Conservation (phyloP, 1,284 basidiomycete genomes). For the Meripilus lineatus region DNA sequence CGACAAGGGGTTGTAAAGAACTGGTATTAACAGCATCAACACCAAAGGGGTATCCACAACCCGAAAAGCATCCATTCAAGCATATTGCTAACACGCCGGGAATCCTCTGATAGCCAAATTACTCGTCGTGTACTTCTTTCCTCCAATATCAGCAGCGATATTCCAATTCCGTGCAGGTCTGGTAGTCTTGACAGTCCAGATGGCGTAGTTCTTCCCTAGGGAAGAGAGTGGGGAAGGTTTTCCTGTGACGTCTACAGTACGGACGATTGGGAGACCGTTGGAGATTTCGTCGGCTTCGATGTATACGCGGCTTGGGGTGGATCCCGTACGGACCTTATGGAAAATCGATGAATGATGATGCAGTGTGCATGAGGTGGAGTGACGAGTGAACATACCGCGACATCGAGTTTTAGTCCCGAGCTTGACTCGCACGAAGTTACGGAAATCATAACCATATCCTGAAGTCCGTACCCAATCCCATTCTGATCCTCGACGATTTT, state of each 20-base stretch:
- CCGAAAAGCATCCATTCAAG: too few species aligned
- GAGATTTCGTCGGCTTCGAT: neutral
- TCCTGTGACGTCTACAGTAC: neutral
- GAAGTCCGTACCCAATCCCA: conserved; percentile 5
- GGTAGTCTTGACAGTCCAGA: neutral
- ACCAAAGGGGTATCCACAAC: too few species aligned
- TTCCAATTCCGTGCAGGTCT: neutral
- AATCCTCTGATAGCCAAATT: too few species aligned
- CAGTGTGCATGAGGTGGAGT: too few species aligned
- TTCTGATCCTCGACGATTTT: conserved; percentile 5
- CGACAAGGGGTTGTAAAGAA: too few species aligned
- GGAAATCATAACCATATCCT: conserved; percentile 1
- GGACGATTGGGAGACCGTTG: neutral
- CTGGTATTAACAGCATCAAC: too few species aligned
- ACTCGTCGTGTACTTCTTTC: neutral
- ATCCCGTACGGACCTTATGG: neutral
- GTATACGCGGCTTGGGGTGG: neutral
- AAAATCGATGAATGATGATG: too few species aligned
- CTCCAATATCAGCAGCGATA: neutral
- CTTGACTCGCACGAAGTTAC: too few species aligned
- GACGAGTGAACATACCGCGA: too few species aligned
- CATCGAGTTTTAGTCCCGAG: too few species aligned
- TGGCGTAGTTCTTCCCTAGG: neutral
- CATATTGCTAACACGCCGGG: too few species aligned
- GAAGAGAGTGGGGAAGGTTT: neutral